Conservation (phyloP, 1,284 basidiomycete species). For the Ganoderma sinense region DNA sequence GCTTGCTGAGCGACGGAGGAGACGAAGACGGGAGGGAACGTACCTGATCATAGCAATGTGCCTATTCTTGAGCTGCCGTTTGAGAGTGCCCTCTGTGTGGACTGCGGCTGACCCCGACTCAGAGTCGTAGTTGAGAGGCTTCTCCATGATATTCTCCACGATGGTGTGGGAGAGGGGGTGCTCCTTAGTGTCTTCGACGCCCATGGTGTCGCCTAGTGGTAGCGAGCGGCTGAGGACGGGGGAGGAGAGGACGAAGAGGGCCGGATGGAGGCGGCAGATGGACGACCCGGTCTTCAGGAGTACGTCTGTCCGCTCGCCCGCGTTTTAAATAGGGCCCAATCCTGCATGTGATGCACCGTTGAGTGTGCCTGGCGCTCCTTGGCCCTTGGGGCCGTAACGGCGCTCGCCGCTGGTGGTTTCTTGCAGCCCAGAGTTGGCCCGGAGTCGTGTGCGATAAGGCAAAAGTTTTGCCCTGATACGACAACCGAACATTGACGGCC, state of each 20-base stretch:
- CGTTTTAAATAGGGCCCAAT: constrained; percentile 23
- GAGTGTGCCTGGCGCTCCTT: constrained; percentile 10
- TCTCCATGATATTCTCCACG: constrained; percentile 25
- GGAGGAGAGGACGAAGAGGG: constrained; percentile 7
- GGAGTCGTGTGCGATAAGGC: constrained; percentile 13
- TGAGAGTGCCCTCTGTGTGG: constrained; percentile 32
- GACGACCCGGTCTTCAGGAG: constrained; percentile 15
- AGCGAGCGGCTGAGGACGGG: constrained; percentile 7
- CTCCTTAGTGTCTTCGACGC: constrained; percentile 27
- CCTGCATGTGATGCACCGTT: constrained; percentile 3
- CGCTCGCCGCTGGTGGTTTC: not conserved
- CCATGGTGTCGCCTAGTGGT: constrained; percentile 23
- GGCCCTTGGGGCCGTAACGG: not conserved
- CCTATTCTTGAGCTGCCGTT: constrained; percentile 48
- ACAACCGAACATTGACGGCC: not conserved
- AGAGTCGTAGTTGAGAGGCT: constrained; percentile 29
- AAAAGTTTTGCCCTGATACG: constrained; percentile 6
- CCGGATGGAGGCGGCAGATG: constrained; percentile 10
- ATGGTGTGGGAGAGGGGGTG: constrained; percentile 20
- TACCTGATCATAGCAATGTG: constrained; percentile 50
- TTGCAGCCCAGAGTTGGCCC: constrained; percentile 8
- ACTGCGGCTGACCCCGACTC: constrained; percentile 23
- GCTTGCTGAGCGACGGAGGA: not conserved
- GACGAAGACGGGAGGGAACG: constrained; percentile 5
- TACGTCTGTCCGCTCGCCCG: not conserved